These are phyloP conservation scores for Botryosphaeria dothidea DNA, from an alignment of 2,329 filamentous ascomycete genomes.

Conservation along the genomic window DNA sequence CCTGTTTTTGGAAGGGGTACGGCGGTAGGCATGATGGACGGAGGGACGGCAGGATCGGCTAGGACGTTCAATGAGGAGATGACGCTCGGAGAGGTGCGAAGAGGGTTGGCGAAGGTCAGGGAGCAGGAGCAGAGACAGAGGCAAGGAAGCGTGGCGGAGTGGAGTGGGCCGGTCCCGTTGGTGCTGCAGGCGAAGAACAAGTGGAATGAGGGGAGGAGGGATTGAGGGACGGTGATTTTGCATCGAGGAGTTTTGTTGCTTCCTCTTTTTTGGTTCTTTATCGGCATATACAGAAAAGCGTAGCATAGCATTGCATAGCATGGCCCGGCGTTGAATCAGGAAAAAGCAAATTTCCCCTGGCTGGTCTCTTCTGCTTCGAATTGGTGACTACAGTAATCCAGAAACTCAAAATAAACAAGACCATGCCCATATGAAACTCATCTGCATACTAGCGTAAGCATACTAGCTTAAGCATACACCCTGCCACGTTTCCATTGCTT, in stretches of 20 bases:
- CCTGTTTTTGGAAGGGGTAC: neutral
- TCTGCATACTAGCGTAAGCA: too few species aligned
- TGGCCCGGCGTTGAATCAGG: neutral
- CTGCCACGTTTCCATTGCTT: too few species aligned
- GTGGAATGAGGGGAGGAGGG: neutral
- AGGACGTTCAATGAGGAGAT: conserved; percentile 1
- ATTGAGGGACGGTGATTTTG: neutral
- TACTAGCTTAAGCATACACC: too few species aligned
- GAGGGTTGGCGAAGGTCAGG: neutral
- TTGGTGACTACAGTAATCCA: too few species aligned
- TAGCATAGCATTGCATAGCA: neutral
- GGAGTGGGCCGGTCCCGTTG: neutral
- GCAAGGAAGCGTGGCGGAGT: neutral
- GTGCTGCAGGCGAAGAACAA: conserved; percentile 2
- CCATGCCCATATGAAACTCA: too few species aligned
- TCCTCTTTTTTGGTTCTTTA: neutral
- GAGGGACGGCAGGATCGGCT: neutral
- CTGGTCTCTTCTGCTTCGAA: too few species aligned
- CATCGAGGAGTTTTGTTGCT: too few species aligned
- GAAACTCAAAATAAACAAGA: too few species aligned
- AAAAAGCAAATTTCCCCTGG: neutral
- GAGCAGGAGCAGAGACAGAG: neutral
- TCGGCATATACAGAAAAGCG: neutral
- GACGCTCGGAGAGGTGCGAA: neutral
- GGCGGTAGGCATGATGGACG: neutral